Base-by-base conservation (phyloP, 345 rosid species). In the Mallotus nudiflorus region DNA sequence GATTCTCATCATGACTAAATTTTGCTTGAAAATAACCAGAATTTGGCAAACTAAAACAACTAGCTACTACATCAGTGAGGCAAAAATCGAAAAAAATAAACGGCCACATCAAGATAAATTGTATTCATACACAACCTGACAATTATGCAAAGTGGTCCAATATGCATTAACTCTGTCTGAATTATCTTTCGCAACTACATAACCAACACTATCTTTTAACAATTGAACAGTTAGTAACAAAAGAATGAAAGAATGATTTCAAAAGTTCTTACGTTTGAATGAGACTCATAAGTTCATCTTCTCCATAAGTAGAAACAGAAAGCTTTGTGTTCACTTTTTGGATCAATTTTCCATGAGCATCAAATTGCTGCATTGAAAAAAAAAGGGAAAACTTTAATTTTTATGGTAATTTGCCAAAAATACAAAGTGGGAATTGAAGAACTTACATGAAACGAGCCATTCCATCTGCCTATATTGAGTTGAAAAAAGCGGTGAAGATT, bases 201-300 rank as follows among this genome's bases (percentile, higher is more conserved):
- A n/a, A n/a, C n/a, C n/a, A n/a, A n/a, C n/a, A n/a, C n/a, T n/a
- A n/a, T n/a, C n/a, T n/a, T n/a, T n/a, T n/a, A 33, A 33, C 3
- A 33, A 33, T 33, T 42, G 4, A 4, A 42, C 4, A 42, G 1
- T 20, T 9, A 9, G 56, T 3, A 52, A 52, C 52, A 4, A 48
- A 48, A 18, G 6, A 18, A 48, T n/a, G n/a, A 48, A 48, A 35
- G 5, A 42, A 51, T 20, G 5, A 62, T 42, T 24, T 0, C 2
- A 33, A 1, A 56, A 52, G 2, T 6, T 46, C 88, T 75, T 90
- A 94, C 98, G 98, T 88, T 85, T 94, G 98, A 65, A 88, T 88
- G 61, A 91, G 97, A 77, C 97, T 89, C 42, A 83, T 83, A 49
- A 94, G 91, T 8, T 91, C 97, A 62, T 83, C 93, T 79, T 91